These are phyloP conservation scores for Gossypium gossypioides DNA, from an alignment of 441 rosid genomes.

Conservation along the genomic window DNA sequence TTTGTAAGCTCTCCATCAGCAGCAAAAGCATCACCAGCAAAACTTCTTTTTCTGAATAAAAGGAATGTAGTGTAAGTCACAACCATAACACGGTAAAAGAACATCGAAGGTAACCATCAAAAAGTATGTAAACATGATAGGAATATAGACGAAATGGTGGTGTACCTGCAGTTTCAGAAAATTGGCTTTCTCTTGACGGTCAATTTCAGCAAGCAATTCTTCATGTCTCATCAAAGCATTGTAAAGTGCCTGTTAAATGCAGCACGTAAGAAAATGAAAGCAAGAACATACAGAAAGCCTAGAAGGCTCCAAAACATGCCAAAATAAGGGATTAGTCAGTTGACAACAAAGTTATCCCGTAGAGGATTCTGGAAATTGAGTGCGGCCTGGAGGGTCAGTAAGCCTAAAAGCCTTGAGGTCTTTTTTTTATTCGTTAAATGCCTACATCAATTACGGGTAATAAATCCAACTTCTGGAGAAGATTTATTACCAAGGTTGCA, in stretches of 20 bases:
- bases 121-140: neutral
- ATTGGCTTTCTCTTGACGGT: constrained; percentile 66
- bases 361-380: too few relatives aligned
- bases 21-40: constrained; percentile 40
- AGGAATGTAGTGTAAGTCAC: constrained; percentile 1
- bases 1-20: constrained; percentile 2
- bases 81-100: neutral
- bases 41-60: constrained; percentile 53
- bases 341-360: neutral
- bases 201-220: constrained; percentile 79
- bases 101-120: neutral
- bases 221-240: constrained; percentile 92
- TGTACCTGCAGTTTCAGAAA: constrained; percentile 37
- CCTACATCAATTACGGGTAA: neutral
- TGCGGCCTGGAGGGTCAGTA: neutral
- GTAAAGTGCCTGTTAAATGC: constrained; percentile 53
- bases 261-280: neutral
- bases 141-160: neutral
- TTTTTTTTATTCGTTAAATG: neutral
- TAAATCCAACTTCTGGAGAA: neutral
- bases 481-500: neutral
- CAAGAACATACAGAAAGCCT: neutral
- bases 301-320: too few relatives aligned
- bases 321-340: neutral
- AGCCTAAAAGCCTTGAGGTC: neutral